Conservation (phyloP, 768 basidiomycete genomes). For the Artomyces pyxidatus region DNA sequence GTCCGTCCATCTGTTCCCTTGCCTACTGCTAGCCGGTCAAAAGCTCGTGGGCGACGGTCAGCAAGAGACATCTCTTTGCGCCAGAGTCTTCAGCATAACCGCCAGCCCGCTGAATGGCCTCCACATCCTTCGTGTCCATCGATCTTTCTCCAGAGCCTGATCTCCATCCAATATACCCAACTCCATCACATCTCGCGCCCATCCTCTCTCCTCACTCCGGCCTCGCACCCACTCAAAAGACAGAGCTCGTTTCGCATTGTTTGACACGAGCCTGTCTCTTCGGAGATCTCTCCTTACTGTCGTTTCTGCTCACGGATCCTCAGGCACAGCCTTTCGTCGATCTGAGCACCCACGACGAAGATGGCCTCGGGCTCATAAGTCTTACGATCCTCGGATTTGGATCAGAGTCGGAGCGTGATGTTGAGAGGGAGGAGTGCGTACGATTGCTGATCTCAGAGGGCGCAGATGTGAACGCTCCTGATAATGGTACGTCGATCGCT, state of each 20-base stretch:
- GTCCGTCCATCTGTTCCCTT: too few species aligned
- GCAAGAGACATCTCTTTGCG: too few species aligned
- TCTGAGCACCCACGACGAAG: slow-evolving; percentile 69
- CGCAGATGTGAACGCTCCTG: slow-evolving; percentile 50
- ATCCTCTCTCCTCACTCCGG: slow-evolving; percentile 63
- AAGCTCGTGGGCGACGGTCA: too few species aligned
- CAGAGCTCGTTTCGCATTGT: slow-evolving; percentile 65
- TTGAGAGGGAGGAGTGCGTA: slow-evolving; percentile 89
- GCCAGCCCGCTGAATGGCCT: slow-evolving; percentile 25
- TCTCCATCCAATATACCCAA: slow-evolving; percentile 72
- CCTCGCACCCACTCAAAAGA: slow-evolving; percentile 58
- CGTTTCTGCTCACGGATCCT: slow-evolving; percentile 61
- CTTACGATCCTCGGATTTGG: slow-evolving; percentile 76
- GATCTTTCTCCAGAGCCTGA: slow-evolving; percentile 73
- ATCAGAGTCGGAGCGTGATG: slow-evolving; percentile 70
- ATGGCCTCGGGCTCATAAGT: slow-evolving; percentile 76
- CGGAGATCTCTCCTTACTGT: slow-evolving; percentile 63
- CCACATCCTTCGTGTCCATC: slow-evolving; percentile 26
- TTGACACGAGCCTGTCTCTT: slow-evolving; percentile 71
- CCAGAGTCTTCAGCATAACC: too few species aligned
- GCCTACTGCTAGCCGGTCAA: not conserved
- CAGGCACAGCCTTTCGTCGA: slow-evolving; percentile 62
- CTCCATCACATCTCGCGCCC: slow-evolving; percentile 48
- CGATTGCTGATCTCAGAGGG: slow-evolving; percentile 73
- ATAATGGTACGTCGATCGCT: slow-evolving; percentile 62